These are phyloP conservation scores for Gypsophila paniculata DNA, from an alignment of 179 eudicot genomes.

Conservation along the genomic window DNA sequence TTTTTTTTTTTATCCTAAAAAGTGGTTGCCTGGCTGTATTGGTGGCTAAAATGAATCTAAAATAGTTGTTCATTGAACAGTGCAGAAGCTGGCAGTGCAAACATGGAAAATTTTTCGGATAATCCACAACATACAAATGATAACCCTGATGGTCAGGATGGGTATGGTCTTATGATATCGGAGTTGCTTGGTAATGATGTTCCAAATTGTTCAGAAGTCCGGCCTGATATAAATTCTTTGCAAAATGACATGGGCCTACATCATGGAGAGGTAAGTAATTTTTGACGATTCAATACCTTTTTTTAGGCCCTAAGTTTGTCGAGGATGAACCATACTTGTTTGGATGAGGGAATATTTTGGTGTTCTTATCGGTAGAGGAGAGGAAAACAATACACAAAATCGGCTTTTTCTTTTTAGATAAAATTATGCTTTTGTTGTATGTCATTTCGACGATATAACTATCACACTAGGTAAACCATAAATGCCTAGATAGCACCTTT, in stretches of 20 bases:
- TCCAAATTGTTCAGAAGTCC: conserved; percentile 60
- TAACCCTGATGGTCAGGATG: conserved; percentile 71
- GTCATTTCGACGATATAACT: no score
- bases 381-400: no score
- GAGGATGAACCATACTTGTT: neutral
- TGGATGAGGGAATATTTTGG: neutral
- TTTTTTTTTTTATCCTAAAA: neutral
- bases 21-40: neutral
- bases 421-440: no score
- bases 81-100: conserved; percentile 48
- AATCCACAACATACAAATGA: conserved; percentile 50
- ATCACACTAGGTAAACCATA: no score
- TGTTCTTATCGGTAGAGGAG: neutral
- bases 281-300: neutral
- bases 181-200: conserved; percentile 83
- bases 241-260: conserved; percentile 70
- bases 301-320: neutral
- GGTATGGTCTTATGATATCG: conserved; percentile 89
- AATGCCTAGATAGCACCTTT: no score
- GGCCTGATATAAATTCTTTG: conserved; percentile 55
- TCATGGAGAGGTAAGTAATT: conserved; percentile 63
- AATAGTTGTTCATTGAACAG: conserved; percentile 38
- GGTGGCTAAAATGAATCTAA: neutral
- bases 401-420: no score
- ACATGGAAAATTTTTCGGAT: conserved; percentile 50